phyloP scores from a whole-genome alignment of 2,329 filamentous ascomycete species.

The Aspergillus sp. region DNA sequence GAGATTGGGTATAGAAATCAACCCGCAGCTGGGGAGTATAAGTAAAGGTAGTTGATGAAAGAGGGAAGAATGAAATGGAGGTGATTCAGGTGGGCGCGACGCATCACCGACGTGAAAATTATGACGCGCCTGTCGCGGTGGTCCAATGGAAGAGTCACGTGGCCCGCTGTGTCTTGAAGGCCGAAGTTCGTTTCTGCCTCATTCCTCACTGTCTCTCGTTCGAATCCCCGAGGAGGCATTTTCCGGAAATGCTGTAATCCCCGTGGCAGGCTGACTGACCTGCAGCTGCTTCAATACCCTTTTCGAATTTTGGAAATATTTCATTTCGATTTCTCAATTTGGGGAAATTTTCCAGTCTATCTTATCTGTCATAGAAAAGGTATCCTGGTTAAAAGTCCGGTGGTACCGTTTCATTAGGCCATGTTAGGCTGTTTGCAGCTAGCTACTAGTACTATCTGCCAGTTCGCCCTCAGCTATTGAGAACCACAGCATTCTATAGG shows the following conservation, averaged over 20 bases:
- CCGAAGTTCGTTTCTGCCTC: not conserved
- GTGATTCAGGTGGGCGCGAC: not conserved
- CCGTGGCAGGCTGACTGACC: not conserved
- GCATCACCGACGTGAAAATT: conserved; percentile 4
- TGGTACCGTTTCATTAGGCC: not conserved
- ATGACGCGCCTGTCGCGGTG: conserved; percentile 12
- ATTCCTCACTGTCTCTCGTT: conserved; percentile 12
- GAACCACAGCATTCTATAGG: not conserved
- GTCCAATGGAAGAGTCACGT: conserved; percentile 22
- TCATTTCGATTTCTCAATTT: not conserved
- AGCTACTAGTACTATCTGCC: not conserved
- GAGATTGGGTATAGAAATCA: no score
- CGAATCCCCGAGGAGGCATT: conserved; percentile 11
- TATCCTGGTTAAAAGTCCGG: not conserved
- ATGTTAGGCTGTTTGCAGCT: no score
- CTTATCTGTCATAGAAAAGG: not conserved
- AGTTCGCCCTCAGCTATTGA: not conserved
- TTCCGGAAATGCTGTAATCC: not conserved
- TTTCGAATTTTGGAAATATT: not conserved
- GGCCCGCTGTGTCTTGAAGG: not conserved
- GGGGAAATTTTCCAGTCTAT: not conserved
- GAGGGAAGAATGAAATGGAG: not conserved
- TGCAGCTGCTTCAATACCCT: no score
- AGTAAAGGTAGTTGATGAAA: no score
- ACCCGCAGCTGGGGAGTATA: no score